Percentiles rank a stretch among this genome's conserved stretches.
Evolutionary conservation across 768 basidiomycete species (phyloP).

Genomic region (Trametes cubensis): DNA sequence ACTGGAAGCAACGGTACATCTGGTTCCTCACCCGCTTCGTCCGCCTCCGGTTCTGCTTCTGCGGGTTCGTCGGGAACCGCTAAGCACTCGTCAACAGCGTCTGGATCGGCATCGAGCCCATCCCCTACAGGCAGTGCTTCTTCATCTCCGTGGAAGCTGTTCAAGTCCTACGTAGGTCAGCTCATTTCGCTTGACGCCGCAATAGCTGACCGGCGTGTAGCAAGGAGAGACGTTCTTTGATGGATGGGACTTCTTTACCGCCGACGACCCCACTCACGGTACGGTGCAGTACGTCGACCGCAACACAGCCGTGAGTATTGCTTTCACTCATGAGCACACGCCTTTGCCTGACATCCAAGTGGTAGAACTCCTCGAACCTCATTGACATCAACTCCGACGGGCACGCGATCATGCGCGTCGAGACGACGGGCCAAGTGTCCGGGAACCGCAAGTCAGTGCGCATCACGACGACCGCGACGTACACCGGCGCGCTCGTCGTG

Average conservation of each 20-base stretch:
- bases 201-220: conserved; percentile 35
- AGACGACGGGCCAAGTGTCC: conserved; percentile 73
- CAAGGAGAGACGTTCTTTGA: conserved; percentile 77
- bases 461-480: conserved; percentile 63
- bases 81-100: conserved; percentile 20
- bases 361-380: conserved; percentile 59
- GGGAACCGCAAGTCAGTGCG: conserved; percentile 76
- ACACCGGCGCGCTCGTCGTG: conserved; percentile 70
- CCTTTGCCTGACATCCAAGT: neutral
- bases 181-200: neutral
- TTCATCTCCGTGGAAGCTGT: conserved; percentile 46
- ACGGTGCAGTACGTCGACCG: conserved; percentile 68
- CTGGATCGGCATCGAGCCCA: conserved; percentile 14
- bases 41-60: conserved; percentile 3
- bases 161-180: conserved; percentile 56
- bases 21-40: conserved; percentile 2
- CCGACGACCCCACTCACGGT: conserved; percentile 78
- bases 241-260: conserved; percentile 75
- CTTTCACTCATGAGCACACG: conserved; percentile 1
- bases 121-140: conserved; percentile 22
- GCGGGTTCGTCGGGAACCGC: conserved; percentile 22
- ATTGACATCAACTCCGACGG: conserved; percentile 67
- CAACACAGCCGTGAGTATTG: conserved; percentile 55
- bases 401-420: conserved; percentile 86
- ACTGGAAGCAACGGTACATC: conserved; percentile 14